phyloP scores from a whole-genome alignment of 1,139 yeast species.

The Wickerhamiella pararugosa region DNA sequence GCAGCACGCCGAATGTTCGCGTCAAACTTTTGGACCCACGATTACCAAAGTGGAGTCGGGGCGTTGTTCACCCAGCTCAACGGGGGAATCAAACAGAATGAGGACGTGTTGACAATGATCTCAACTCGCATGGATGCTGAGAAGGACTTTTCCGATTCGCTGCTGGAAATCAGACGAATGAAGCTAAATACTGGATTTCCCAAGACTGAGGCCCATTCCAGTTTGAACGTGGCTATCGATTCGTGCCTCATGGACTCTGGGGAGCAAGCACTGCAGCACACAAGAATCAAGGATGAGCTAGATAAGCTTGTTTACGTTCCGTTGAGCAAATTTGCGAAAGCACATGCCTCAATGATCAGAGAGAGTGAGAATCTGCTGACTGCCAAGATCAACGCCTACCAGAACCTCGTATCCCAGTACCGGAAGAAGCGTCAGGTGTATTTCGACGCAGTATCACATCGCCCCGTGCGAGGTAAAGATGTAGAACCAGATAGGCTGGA shows the following conservation, averaged over 20 bases:
- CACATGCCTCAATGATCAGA: conserved; percentile 49
- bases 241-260: conserved; percentile 37
- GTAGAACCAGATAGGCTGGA: conserved; percentile 5
- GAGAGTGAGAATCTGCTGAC: conserved; percentile 39
- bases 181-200: too few relatives aligned
- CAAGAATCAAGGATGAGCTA: conserved; percentile 46
- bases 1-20: conserved; percentile 9
- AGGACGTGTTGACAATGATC: conserved; percentile 45
- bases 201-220: too few relatives aligned
- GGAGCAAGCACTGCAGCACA: conserved; percentile 50
- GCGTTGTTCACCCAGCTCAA: conserved; percentile 46
- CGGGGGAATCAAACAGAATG: conserved; percentile 57
- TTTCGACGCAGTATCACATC: conserved; percentile 57
- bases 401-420: conserved; percentile 30
- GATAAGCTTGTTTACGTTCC: conserved; percentile 49
- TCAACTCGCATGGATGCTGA: conserved; percentile 54
- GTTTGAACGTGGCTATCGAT: conserved; percentile 37
- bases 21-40: conserved; percentile 66
- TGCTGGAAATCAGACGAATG: conserved; percentile 17
- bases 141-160: conserved; percentile 40
- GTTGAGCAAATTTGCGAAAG: conserved; percentile 54
- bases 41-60: conserved; percentile 42
- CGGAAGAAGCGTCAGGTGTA: conserved; percentile 47
- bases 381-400: conserved; percentile 36
- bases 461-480: conserved; percentile 14